Conservation (phyloP, 768 basidiomycete genomes). For the Chlorophyllum brunneum region DNA sequence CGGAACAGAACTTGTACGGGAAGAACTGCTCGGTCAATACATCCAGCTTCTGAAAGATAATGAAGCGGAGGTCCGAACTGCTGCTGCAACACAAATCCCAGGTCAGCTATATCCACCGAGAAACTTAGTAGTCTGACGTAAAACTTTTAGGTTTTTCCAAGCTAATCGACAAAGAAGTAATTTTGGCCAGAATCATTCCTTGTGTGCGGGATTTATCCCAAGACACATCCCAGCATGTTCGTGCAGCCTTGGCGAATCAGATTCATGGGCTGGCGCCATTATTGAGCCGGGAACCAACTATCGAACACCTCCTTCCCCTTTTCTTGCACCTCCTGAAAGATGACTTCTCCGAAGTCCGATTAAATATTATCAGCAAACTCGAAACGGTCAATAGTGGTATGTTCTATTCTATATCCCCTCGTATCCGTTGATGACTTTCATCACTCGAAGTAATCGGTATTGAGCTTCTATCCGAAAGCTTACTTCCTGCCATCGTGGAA, state of each 20-base stretch:
- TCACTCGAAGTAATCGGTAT: slow-evolving; percentile 85
- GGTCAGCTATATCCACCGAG: slow-evolving; percentile 44
- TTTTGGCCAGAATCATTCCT: slow-evolving; percentile 88
- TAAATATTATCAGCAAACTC: slow-evolving; percentile 98
- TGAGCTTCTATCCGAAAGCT: slow-evolving; percentile 87
- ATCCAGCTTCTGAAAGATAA: slow-evolving; percentile 95
- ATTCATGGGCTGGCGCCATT: slow-evolving; percentile 95
- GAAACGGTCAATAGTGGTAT: slow-evolving; percentile 91
- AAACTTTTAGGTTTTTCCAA: slow-evolving; percentile 78
- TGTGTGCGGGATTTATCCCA: slow-evolving; percentile 93
- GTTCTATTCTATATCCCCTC: slow-evolving; percentile 20
- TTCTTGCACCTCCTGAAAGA: slow-evolving; percentile 97
- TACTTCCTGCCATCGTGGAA: slow-evolving; percentile 96
- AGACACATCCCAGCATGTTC: slow-evolving; percentile 94
- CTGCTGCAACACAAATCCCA: slow-evolving; percentile 94
- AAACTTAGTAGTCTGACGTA: slow-evolving; percentile 3
- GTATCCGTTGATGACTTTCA: slow-evolving; percentile 17
- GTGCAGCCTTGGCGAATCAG: slow-evolving; percentile 92
- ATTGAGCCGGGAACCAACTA: slow-evolving; percentile 88
- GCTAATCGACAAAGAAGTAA: slow-evolving; percentile 88
- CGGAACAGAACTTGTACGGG: slow-evolving; percentile 84
- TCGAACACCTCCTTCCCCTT: slow-evolving; percentile 93
- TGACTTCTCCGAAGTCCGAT: slow-evolving; percentile 95
- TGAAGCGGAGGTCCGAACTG: slow-evolving; percentile 97
- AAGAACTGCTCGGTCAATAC: slow-evolving; percentile 91